Base-by-base conservation (phyloP, 345 rosid genomes). In the Anastatica hierochuntica region DNA sequence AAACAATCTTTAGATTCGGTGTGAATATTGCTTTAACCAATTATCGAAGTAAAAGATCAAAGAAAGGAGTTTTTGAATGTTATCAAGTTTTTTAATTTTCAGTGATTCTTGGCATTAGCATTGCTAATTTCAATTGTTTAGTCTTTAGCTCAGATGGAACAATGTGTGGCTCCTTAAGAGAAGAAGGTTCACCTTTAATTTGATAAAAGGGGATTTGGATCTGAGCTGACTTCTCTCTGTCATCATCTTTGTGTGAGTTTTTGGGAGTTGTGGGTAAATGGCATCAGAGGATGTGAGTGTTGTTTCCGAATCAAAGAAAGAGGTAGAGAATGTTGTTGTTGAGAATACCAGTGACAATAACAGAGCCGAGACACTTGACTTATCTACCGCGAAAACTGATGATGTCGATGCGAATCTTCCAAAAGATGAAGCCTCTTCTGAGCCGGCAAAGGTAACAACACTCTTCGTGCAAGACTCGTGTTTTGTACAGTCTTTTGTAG, bases 241-340 rank as follows among this genome's bases (percentile, higher is more conserved):
- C 20, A 43, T 36, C 39, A 38, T 8, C 47, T 50, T 57, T 43
- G 20, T 33, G 27, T 24, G 2, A 8, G 33, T 29, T 29, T 58
- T 33, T 18, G 13, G 34, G 50, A 42, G 30, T 49, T 38, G 18
- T 53, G 7, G n/a, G 30, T 55, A 30, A 46, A 90, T 90, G 98
- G 90, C 76, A 47, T 67, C 87, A 37, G 88, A 71, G 62, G 78
- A 78, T 30, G 68, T 60, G 59, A 73, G 18, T 52, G 56, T 62
- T 49, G 44, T 68, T 44, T 2, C 10, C 11, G 76, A 65, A 60
- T 34, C 68, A 53, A 75, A 62, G 54, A 58, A 69, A 45, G 77
- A 53, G 66, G 78, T 68, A 68, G 50, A 27, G 5, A 69, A 27
- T 50, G 59, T 60, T 46, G 52, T 50, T 27, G 53, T 53, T 53